A percentile compares a stretch with the other conserved stretches of the same genome.
These are phyloP conservation scores for Russula sp. DNA, from an alignment of 768 basidiomycete species.

Conservation along the genomic window DNA sequence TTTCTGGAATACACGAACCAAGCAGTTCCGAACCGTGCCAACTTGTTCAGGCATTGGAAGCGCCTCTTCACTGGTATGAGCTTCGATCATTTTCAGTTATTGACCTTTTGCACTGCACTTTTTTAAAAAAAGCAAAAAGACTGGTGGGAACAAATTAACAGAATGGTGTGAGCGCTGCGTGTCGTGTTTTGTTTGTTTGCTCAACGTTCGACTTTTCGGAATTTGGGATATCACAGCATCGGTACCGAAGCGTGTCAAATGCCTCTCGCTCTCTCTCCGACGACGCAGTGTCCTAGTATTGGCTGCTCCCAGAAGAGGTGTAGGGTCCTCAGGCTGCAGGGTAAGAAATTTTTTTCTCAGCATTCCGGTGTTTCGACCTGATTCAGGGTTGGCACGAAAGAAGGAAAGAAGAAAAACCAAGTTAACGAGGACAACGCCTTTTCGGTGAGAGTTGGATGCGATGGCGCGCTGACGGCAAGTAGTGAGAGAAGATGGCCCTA, in stretches of 20 bases:
- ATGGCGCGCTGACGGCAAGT: too few species aligned
- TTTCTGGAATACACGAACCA: too few species aligned
- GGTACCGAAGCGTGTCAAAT: not conserved
- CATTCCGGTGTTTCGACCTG: not conserved
- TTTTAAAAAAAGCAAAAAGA: too few species aligned
- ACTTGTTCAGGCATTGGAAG: not conserved
- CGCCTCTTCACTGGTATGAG: not conserved
- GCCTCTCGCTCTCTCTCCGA: not conserved
- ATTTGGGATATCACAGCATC: not conserved
- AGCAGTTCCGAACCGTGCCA: not conserved
- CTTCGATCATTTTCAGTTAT: not conserved
- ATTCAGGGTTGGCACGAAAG: not conserved
- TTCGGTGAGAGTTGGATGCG: too few species aligned
- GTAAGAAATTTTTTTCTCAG: not conserved
- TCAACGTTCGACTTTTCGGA: not conserved
- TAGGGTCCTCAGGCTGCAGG: not conserved
- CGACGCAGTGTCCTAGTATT: not conserved
- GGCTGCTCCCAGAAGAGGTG: not conserved
- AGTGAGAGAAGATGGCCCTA: too few species aligned
- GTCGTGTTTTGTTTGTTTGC: too few species aligned
- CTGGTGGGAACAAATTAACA: not conserved
- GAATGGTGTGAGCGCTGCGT: not conserved
- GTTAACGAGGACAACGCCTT: not conserved
- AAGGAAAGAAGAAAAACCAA: not conserved
- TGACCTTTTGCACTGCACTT: not conserved